Conservation (phyloP, 2,329 filamentous ascomycete genomes). For the Ramularia collo-cygni region DNA sequence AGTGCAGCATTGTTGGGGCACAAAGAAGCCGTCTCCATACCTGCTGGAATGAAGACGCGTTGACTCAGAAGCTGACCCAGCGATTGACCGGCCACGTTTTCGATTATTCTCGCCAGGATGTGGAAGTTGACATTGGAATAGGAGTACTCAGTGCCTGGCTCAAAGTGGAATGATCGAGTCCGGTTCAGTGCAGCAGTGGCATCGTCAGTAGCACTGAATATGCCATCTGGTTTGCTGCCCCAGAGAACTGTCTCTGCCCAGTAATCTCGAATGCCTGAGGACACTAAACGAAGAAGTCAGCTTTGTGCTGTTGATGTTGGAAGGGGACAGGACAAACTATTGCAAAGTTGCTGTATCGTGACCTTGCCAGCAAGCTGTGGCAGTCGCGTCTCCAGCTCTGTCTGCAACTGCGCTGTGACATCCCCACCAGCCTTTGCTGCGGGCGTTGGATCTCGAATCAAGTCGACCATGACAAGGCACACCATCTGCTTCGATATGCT, state of each 20-base stretch:
- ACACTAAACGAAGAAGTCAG: conserved; percentile 11
- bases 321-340: conserved; percentile 26
- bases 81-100: conserved; percentile 32
- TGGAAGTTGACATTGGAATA: conserved; percentile 43
- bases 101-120: conserved; percentile 33
- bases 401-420: conserved; percentile 15
- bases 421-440: conserved; percentile 16
- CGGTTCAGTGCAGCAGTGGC: conserved; percentile 25
- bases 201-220: conserved; percentile 33
- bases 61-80: conserved; percentile 33
- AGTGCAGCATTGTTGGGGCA: conserved; percentile 33
- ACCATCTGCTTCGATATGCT: conserved; percentile 44
- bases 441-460: conserved; percentile 28
- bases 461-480: conserved; percentile 32
- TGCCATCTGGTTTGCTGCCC: conserved; percentile 36
- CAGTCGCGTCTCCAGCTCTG: conserved; percentile 28
- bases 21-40: conserved; percentile 38
- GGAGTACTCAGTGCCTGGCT: conserved; percentile 37
- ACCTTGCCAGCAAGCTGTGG: conserved; percentile 25
- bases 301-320: not conserved
- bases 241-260: conserved; percentile 40
- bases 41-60: conserved; percentile 35
- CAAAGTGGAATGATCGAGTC: conserved; percentile 36
- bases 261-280: conserved; percentile 42
- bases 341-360: conserved; percentile 33